phyloP scores from a whole-genome alignment of 345 rosid species.

The Aurinia saxatilis region DNA sequence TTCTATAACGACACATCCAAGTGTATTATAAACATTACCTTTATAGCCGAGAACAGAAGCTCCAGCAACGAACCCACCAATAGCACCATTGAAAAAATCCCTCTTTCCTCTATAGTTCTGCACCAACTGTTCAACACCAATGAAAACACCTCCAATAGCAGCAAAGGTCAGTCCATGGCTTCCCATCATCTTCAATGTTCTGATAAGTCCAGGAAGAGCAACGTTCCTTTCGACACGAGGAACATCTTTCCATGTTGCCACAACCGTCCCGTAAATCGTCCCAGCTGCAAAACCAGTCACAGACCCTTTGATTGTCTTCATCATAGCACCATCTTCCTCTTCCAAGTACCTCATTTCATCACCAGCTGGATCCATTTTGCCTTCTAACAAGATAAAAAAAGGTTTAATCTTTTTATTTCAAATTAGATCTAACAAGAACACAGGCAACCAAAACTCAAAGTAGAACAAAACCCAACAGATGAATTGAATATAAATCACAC shows the following conservation, averaged over 20 bases:
- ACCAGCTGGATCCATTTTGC: slow-evolving; percentile 48
- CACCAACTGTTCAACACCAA: slow-evolving; percentile 80
- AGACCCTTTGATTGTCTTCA: slow-evolving; percentile 69
- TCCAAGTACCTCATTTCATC: slow-evolving; percentile 60
- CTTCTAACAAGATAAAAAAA: slow-evolving; percentile 9
- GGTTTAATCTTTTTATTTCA: background rate
- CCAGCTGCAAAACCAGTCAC: slow-evolving; percentile 65
- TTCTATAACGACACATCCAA: background rate
- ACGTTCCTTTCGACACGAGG: slow-evolving; percentile 85
- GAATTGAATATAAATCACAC: background rate
- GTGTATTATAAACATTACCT: slow-evolving; percentile 31
- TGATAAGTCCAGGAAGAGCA: slow-evolving; percentile 73
- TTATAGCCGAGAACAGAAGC: slow-evolving; percentile 64
- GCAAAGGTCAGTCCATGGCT: slow-evolving; percentile 72
- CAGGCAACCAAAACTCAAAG: background rate
- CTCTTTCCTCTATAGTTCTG: slow-evolving; percentile 62
- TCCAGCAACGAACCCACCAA: slow-evolving; percentile 87
- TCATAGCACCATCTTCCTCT: slow-evolving; percentile 53
- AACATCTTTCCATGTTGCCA: slow-evolving; percentile 85
- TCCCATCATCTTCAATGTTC: slow-evolving; percentile 90
- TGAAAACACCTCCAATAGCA: slow-evolving; percentile 81
- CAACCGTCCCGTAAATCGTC: slow-evolving; percentile 58
- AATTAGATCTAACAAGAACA: background rate
- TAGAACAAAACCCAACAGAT: background rate
- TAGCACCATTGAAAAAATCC: slow-evolving; percentile 76